Evolutionary conservation across 2,329 filamentous ascomycete species (phyloP).

Genomic region (Pyrenophora graminea): DNA sequence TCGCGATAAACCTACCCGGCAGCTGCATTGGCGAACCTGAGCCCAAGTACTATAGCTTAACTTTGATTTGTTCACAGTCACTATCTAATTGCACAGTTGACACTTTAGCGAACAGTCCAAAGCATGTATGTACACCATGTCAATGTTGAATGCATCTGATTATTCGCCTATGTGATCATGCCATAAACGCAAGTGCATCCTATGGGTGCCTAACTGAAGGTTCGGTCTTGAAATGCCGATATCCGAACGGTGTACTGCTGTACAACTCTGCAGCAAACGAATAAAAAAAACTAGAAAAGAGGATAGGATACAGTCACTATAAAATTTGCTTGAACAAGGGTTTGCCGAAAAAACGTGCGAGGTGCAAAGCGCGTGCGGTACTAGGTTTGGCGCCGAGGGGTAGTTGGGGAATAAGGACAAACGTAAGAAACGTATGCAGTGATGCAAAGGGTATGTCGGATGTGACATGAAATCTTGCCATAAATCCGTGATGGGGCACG

Average conservation of each 20-base stretch:
- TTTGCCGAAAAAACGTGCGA: constrained; percentile 21
- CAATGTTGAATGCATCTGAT: constrained; percentile 12
- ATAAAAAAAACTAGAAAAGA: constrained; percentile 10
- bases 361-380: constrained; percentile 31
- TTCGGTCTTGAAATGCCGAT: constrained; percentile 8
- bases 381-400: constrained; percentile 22
- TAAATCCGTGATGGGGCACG: constrained; percentile 4
- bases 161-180: constrained; percentile 18
- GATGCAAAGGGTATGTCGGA: constrained; percentile 10
- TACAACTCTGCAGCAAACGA: constrained; percentile 20
- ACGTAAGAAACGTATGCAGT: constrained; percentile 9
- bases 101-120: constrained; percentile 4
- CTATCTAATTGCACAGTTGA: constrained; percentile 2
- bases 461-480: constrained; percentile 2
- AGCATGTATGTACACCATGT: constrained; percentile 8
- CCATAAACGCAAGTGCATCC: constrained; percentile 9
- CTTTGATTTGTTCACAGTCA: constrained; percentile 18
- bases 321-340: constrained; percentile 20
- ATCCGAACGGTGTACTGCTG: constrained; percentile 6
- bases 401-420: constrained; percentile 7
- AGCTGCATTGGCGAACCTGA: too few species aligned
- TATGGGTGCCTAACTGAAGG: constrained; percentile 8
- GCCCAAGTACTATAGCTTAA: background rate
- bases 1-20: too few species aligned
- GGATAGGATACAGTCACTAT: constrained; percentile 15